Evolutionary conservation across 129 eudicot species (phyloP), one percentile per base, ranked within the genome.

Genomic region (Pseudognaphalium luteoalbum): DNA sequence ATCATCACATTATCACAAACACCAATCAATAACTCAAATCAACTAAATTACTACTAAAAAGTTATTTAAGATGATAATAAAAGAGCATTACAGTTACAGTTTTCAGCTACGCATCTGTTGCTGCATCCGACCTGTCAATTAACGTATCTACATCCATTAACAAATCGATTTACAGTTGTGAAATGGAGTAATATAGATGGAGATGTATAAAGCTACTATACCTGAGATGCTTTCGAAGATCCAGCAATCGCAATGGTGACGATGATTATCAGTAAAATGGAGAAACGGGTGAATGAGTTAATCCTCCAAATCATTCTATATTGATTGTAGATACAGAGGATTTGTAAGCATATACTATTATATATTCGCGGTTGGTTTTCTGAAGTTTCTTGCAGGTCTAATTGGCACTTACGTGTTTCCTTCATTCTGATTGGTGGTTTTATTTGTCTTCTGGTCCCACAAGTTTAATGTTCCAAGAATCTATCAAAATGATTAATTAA

Each of bases 71-170:
- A 79, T 37, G 10, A 79, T 37, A 75, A 25, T 25, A 25, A 25
- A 25, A 62, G 65, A 65, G 15, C 29, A 64, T 83, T 82, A 90
- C 98, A 57, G 54, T 88, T 85, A 42, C 98, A 93, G 75, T 91
- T 88, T 73, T 88, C 80, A 1, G 91, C 97, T 17, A 91, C 89
- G 47, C 98, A 93, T 39, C 63, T 74, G 64, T 72, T 90, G 89
- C 97, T 91, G 88, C 98, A 93, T 54, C 70, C 42, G 39, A 83
- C 85, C 96, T 85, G 87, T 20, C 74, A 76, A 59, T 81, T 58
- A 79, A 78, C 66, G 59, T 72, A 47, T 77, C 77, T 41, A 25
- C 47, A 16, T 5, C 73, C 35, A 65, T 33, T 21, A 62, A 52
- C 29, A 20, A 33, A 44, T 30, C 44, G 9, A 59, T 78, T 15